Conservation (phyloP, 2,329 filamentous ascomycete genomes). For the Colletotrichum somersetense region DNA sequence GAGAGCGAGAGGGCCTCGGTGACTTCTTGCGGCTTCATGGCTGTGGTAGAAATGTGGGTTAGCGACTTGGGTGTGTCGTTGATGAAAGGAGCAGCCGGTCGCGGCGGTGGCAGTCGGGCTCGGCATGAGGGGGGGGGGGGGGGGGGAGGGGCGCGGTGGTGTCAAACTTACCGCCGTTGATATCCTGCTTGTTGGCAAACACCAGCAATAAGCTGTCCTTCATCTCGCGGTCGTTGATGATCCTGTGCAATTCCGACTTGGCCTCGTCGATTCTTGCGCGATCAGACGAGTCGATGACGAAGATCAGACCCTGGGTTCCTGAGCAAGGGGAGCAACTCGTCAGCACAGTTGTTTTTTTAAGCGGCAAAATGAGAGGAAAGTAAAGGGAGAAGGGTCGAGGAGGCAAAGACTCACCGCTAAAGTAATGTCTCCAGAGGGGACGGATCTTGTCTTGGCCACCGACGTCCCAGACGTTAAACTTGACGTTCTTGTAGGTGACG, state of each 20-base stretch:
- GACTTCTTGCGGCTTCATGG: conserved; percentile 84
- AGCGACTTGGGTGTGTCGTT: not conserved
- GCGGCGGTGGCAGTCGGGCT: not conserved
- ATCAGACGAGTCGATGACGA: conserved; percentile 97
- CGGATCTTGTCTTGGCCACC: conserved; percentile 99
- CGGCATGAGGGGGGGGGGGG: not conserved
- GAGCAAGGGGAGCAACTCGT: conserved; percentile 34
- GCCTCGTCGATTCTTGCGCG: conserved; percentile 93
- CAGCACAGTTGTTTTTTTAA: conserved; percentile 13
- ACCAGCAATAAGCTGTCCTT: conserved; percentile 94
- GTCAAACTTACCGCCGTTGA: conserved; percentile 74
- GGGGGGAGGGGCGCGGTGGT: not conserved
- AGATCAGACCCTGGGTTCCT: conserved; percentile 98
- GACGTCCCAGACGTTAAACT: conserved; percentile 99
- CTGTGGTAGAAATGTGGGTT: conserved; percentile 56
- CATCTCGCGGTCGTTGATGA: conserved; percentile 98
- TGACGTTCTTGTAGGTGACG: conserved; percentile 98
- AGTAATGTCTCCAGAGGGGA: conserved; percentile 98
- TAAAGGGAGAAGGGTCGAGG: conserved; percentile 14
- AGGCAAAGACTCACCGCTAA: conserved; percentile 70
- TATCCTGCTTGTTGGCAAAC: conserved; percentile 99
- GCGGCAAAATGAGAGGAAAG: too few species aligned
- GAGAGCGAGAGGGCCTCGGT: conserved; percentile 81
- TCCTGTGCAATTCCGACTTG: conserved; percentile 91
- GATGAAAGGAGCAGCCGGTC: not conserved